Conservation (phyloP, 192 early-diverging fungal genomes). For the Phycomyces nitens region DNA sequence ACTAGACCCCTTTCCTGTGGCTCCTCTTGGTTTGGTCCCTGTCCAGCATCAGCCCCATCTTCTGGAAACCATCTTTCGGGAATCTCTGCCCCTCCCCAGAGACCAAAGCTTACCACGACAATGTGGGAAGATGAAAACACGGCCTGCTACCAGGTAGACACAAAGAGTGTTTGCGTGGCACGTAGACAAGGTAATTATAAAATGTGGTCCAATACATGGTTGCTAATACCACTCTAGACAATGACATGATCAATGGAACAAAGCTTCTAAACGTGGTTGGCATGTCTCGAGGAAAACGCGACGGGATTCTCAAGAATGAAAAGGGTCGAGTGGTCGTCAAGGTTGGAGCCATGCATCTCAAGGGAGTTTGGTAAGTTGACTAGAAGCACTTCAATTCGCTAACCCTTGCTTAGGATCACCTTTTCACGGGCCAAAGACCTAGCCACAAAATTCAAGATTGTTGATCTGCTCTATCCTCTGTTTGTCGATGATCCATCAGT, state of each 20-base stretch:
- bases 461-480: conserved; percentile 67
- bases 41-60: neutral
- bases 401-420: conserved; percentile 49
- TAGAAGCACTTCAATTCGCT: neutral
- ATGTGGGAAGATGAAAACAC: conserved; percentile 83
- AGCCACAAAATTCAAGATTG: conserved; percentile 67
- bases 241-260: conserved; percentile 82
- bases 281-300: conserved; percentile 81
- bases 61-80: conserved; percentile 15
- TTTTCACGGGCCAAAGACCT: conserved; percentile 60
- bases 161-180: conserved; percentile 72
- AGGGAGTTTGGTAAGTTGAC: conserved; percentile 71
- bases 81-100: conserved; percentile 32
- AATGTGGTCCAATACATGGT: too few relatives aligned
- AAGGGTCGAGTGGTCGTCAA: conserved; percentile 81
- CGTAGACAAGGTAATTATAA: conserved; percentile 53
- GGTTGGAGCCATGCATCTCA: conserved; percentile 81
- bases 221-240: too few relatives aligned
- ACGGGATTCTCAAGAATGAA: conserved; percentile 82
- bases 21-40: neutral
- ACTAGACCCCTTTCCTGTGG: neutral
- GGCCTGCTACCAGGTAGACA: conserved; percentile 76
- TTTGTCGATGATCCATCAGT: conserved; percentile 68
- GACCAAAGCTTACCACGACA: conserved; percentile 63
- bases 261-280: conserved; percentile 81